Conservation (phyloP, 176 grass and related monocot genomes). For the Sorghum bicolor region Sorghum_bicolor_NCBIv3 NC_012879.2:47240501-47241000, state of each 20-base stretch:
- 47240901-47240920: slow-evolving; percentile 66
- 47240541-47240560: slow-evolving; percentile 47
- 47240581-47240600: slow-evolving; percentile 85
- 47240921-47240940: slow-evolving; percentile 71
- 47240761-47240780: slow-evolving; percentile 11
- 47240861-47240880: slow-evolving; percentile 51
- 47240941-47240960: slow-evolving; percentile 55
- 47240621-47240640: not conserved
- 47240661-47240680: not conserved
- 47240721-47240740: not conserved
- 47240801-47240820: slow-evolving; percentile 39
- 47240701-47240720: not conserved
- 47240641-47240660: not conserved
- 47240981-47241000: too few relatives aligned
- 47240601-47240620: not conserved
- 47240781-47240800: slow-evolving; percentile 11
- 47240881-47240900: slow-evolving; percentile 54
- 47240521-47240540: not conserved
- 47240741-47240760: not conserved
- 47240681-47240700: slow-evolving; percentile 3
- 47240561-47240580: slow-evolving; percentile 61
- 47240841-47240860: too few relatives aligned
- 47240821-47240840: slow-evolving; percentile 32
- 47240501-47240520: slow-evolving; percentile 29
- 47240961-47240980: slow-evolving; percentile 69